Evolutionary conservation across 2,329 filamentous ascomycete genomes (phyloP).

Genomic region (Colletotrichum sp.): DNA sequence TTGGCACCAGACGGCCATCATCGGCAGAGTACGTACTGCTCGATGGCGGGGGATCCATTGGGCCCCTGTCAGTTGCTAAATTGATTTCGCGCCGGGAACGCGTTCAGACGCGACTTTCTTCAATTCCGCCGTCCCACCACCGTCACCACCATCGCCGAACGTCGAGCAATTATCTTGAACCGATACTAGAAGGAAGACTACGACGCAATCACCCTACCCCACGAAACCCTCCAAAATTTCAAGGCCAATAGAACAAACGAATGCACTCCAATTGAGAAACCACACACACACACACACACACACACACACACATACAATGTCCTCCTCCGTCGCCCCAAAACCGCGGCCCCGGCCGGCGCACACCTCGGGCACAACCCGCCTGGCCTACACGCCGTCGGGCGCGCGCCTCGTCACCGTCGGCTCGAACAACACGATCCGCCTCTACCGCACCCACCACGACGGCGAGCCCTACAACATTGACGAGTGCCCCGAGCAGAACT

Average conservation of each 20-base stretch:
- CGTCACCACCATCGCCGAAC: not conserved
- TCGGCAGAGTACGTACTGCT: not conserved
- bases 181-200: not conserved
- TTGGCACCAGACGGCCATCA: not conserved
- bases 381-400: constrained; percentile 90
- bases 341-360: constrained; percentile 74
- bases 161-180: constrained; percentile 1
- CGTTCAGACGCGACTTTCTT: constrained; percentile 42
- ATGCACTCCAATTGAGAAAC: not conserved
- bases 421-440: constrained; percentile 89
- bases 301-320: constrained; percentile 6
- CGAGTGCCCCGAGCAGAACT: constrained; percentile 86
- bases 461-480: constrained; percentile 93
- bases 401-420: constrained; percentile 88
- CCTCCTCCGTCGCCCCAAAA: constrained; percentile 47
- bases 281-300: not conserved
- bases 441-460: constrained; percentile 90
- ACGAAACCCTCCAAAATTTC: not conserved
- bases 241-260: not conserved
- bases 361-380: constrained; percentile 84
- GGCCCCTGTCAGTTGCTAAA: constrained; percentile 28
- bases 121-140: not conserved
- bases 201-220: not conserved
- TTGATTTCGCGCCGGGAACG: constrained; percentile 35
- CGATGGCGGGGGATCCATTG: not conserved